phyloP scores from a whole-genome alignment of 306 rosid species.

The Crataegus laevigata region DNA sequence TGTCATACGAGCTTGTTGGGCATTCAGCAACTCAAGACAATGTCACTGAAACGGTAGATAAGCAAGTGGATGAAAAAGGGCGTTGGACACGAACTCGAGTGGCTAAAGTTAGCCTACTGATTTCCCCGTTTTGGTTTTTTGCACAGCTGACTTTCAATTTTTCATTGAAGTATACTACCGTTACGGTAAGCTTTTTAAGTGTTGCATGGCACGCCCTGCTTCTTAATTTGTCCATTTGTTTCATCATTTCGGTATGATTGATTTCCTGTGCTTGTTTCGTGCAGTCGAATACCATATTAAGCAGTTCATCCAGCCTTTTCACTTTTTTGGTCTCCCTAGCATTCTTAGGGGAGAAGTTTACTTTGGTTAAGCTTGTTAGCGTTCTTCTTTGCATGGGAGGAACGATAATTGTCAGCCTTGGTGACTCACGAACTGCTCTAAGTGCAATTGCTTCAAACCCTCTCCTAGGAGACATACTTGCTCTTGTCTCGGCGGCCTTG shows the following conservation, averaged over 20 bases:
- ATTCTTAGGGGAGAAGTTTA: conserved; percentile 79
- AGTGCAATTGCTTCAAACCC: conserved; percentile 63
- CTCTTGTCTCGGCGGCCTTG: conserved; percentile 69
- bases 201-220: conserved; percentile 2
- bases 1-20: conserved; percentile 6
- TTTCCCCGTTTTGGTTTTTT: conserved; percentile 87
- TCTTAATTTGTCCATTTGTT: conserved; percentile 2
- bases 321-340: conserved; percentile 89
- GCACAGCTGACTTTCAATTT: conserved; percentile 90
- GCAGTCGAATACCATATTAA: conserved; percentile 97
- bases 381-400: conserved; percentile 98
- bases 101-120: conserved; percentile 84
- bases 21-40: conserved; percentile 11
- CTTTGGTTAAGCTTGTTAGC: conserved; percentile 82
- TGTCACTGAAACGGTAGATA: conserved; percentile 20
- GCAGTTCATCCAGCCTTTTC: conserved; percentile 95
- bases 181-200: conserved; percentile 49
- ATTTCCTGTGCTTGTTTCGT: conserved; percentile 18
- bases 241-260: conserved; percentile 11
- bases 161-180: conserved; percentile 90
- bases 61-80: conserved; percentile 62
- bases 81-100: conserved; percentile 80
- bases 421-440: conserved; percentile 56
- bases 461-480: conserved; percentile 78
- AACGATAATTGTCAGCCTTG: conserved; percentile 83